Conservation (phyloP, 352 stramenopile genomes). For the Phytophthora foliorum region DNA sequence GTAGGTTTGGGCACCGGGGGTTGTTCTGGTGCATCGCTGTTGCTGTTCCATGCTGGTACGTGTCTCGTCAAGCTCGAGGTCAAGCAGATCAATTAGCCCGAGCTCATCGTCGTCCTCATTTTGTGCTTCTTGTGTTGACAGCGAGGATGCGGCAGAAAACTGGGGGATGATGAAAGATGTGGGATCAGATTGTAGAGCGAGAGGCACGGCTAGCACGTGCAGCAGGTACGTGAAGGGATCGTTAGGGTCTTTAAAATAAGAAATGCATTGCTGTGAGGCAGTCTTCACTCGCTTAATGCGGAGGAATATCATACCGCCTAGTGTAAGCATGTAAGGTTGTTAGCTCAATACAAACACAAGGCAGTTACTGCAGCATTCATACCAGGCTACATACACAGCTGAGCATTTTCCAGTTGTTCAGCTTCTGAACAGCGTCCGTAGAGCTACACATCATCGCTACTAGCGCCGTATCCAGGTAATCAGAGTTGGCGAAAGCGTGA, state of each 20-base stretch:
- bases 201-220: no score
- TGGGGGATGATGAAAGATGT: no score
- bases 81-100: background rate
- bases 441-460: background rate
- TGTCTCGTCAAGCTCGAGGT: background rate
- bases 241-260: background rate
- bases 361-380: background rate
- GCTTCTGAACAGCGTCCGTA: background rate
- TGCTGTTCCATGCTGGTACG: background rate
- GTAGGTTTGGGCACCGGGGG: background rate
- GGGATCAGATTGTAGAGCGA: no score
- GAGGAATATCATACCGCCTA: background rate
- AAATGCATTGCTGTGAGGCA: background rate
- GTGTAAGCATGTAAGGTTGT: background rate
- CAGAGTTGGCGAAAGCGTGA: background rate
- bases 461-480: background rate
- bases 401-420: background rate
- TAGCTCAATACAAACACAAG: background rate
- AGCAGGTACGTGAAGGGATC: background rate
- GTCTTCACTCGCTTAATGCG: background rate
- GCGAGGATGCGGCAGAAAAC: no score
- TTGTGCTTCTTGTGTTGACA: no score
- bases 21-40: background rate
- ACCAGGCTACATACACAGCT: background rate
- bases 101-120: background rate